Evolutionary conservation across 805 yeast species (phyloP), one percentile per base, ranked within the genome.

Genomic region (Crinitomyces ghanaensis): DNA sequence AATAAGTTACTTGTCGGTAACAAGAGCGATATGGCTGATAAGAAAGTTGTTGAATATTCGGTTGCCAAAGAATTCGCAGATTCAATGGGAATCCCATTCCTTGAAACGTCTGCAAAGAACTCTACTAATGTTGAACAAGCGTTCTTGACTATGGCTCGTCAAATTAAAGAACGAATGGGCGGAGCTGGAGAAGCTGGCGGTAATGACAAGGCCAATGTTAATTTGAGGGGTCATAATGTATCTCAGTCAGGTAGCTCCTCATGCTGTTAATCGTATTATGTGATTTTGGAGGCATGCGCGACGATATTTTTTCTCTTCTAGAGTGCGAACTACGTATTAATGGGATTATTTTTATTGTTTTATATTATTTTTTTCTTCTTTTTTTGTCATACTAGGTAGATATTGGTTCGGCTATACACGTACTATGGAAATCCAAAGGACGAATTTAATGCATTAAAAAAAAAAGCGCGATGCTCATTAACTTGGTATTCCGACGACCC

Each of bases 81-180:
- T 58, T 80, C 93, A 26, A 70, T 84, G 56, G 91, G 83, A 43
- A 81, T 91, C 53, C 95, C 95, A 44, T 85, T 91, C 60, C 70
- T 91, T 60, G 98, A 91, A 64, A 91, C 98, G 7, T 80, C 93
- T 24, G 98, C 98, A 18, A 73, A 85, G 58, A 81, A 81, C 51
- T 80, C 95, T 22, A 84, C 95, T 38, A 91, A 91, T 56, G 98
- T 91, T 48, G 98, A 91, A 60, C 95, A 91, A 61, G 97, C 97
- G 8, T 91, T 91, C 65, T 76, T 83, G 68, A 85, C 95, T 46
- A 91, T 91, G 98, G 94, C 97, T 7, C 80, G 94, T 60, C 96
- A 91, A 60, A 91, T 91, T 57, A 91, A 91, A 68, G 91, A 93
- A 44, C 85, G 85, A 55, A 84, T 91, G 83, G 65, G 65, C 26